Base-by-base conservation (phyloP, 164 flowering plant genomes). In the Chloranthus sessilifolius region DNA sequence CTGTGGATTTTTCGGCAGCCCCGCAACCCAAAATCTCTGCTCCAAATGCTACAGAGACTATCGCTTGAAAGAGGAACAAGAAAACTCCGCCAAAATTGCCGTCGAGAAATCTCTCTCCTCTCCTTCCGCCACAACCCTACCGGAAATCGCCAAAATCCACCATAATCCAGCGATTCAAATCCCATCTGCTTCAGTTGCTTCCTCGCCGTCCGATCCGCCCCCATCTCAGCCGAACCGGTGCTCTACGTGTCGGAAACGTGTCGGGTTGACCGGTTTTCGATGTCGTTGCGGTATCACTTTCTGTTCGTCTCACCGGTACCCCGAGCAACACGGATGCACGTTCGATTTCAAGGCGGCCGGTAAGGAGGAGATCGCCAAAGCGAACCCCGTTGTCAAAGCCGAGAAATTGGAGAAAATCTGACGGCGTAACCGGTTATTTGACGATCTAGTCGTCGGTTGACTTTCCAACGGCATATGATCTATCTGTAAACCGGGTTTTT, bases 1-100 rank as follows among this genome's bases (percentile, higher is more conserved):
- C 71, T 83, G 87, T 60, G 85, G 91, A 11, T 83, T 83, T 64
- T 81, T 81, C 55, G 87, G 91, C 0, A 75, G 79, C 55, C 70
- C 87, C 0, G 79, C 83, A 7, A 81, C 85, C 16, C 69, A 53
- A 50, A 66, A 83, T 47, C 73, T 83, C 48, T 81, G 91, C 63
- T 77, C 91, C 63, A 81, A 83, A 47, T 83, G 87, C 58, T 83
- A 77, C 80, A 31, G 77, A 34, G 87, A 83, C 52, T 25, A 39
- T 46, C 56, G 71, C 37, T 64, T 76, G 49, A 69, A 76, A 24
- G 80, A 82, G 45, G 74, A 78, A 44, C 82, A 77, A 31, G 63
- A 69, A 27, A 63, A 79, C 37, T 58, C 78, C 17, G 70, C 65
- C 39, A 74, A 72, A 47, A 47, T 66, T 23, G 69, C 82, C 44